Base-by-base conservation (phyloP, 208 protist genomes). In the Wallacemonas collosoma region DNA sequence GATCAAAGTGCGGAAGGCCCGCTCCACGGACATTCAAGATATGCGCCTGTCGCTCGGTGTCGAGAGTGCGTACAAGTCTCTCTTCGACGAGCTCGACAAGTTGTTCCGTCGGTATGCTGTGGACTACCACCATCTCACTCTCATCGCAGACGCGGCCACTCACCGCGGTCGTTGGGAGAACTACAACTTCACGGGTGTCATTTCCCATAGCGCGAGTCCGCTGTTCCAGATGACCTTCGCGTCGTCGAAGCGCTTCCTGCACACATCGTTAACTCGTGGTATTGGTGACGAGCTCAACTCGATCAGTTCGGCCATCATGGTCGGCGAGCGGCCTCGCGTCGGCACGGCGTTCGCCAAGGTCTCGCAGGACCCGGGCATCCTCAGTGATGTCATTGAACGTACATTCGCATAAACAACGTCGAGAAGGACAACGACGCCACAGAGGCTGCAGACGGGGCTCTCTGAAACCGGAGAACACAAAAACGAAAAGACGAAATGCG, bases 211-310 rank as follows among this genome's bases (percentile, higher is more conserved):
- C 76, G 88, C 89, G 40, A 95, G 88, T 48, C 93, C 93, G 61
- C 83, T 97, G 15, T 95, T 96, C 73, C 93, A 97, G 73, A 96
- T 97, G 93, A 96, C 93, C 2, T 97, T 95, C 82, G 93, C 89
- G 38, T 93, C 89, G 35, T 92, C 91, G 35, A 87, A 86, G 77
- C 79, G 80, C 14, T 97, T 95, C 79, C 73, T 97, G 66, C 88
- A 95, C 83, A 93, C 78, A 9, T 89, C 91, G 3, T 66, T 97
- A 17, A 95, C 83, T 36, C 85, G 85, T 44, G 90, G 91, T 39
- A 67, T 96, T 40, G 71, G 83, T 9, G 93, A 97, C 60, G 90
- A 93, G 26, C 76, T 97, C 55, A 71, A 79, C 67, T 95, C 90
- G 9, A 87, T 96, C 68, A 95, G 88, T 45, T 87, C 93, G 1